Evolutionary conservation across 1,284 basidiomycete genomes (phyloP), one percentile per base, ranked within the genome.

Genomic region (Coniophora puteana): DNA sequence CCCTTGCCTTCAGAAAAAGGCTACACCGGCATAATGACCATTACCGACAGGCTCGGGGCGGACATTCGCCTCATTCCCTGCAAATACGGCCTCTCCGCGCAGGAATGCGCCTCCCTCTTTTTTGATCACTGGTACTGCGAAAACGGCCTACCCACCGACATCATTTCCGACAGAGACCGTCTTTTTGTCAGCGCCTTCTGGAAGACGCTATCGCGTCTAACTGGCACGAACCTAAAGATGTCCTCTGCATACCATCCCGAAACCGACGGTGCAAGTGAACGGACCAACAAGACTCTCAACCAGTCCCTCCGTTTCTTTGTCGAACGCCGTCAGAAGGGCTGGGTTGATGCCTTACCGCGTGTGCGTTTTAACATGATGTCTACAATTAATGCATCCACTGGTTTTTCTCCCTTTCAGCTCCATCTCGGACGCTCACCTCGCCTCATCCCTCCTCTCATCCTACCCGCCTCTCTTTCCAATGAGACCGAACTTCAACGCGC

Each of bases 361-460:
- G 57, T 70, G 0, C 58, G 58, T 22, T 72, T 72, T 37, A 51
- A 56, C 3, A 62, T 68, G 23, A 72, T 72, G 59, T 68, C 67
- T 37, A 51, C 54, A 0, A 31, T 56, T 0, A 65, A 51, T 18
- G 32, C 33, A 35, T 52, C 62, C 1, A 69, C 60, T 3, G 56
- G 52, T 0, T 48, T 54, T n/a, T 58, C 68, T 0, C 61, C 57
- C 0, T 72, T 72, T 53, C 49, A 64, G 29, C 34, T 60, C 0
- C 34, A 41, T 0, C 45, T 43, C 0, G 57, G 63, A 0, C 37
- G 48, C 0, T 51, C 50, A 0, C 65, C 63, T 0, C 40, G 51
- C 0, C 10, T 64, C 2, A 44, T 64, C 3, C 63, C 62, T 1
- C 51, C 55, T 5, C 28, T 60, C 17, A 22, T 30, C 37, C 27